Evolutionary conservation across 768 basidiomycete species (phyloP), one percentile per base, ranked within the genome.

Genomic region (Podaxis sp.): DNA sequence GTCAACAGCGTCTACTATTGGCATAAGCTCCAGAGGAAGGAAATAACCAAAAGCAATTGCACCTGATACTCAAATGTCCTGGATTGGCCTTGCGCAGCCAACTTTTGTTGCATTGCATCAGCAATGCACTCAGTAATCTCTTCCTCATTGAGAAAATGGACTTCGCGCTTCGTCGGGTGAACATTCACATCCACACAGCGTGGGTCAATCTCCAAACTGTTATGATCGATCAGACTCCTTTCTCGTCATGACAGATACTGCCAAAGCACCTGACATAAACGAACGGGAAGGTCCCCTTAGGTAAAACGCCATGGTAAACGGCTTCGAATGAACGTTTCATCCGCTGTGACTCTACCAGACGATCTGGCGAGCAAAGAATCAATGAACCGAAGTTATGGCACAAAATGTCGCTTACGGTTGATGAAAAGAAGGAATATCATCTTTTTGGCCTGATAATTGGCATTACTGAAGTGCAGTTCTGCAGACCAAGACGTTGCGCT

Each of bases 81-180:
- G n/a, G 88, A 89, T 60, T 89, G 81, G 64, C 82, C 86, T 66
- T 88, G 82, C 30, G 77, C 82, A 48, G 84, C 79, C 12, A 95
- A 76, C n/a, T 77, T 79, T 51, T 82, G 75, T 65, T 93, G 91
- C 2, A 98, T 79, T 0, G 80, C 81, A 68, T 91, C 87, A 13
- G 89, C 85, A 51, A 99, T 87, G 7, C 79, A 79, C 66, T 93
- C 87, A 5, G 88, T 88, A 69, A 98, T 92, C 13, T 76, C 79
- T 57, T 98, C 96, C 72, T 99, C 95, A 65, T 97, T 87, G 54
- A 98, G 74, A 69, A 99, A 99, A 67, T 95, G 93, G 1, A 98
- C 95, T 72, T 98, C 96, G 51, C 92, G 90, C 73, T 99, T 99
- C 2, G 97, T 99, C 0, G 96, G 97, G 71, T 98, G 96, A 7